A percentile compares a stretch with the other conserved stretches of the same genome.
phyloP scores from a whole-genome alignment of 495 filamentous ascomycete genomes.

The Lentithecium fluviatile region DNA sequence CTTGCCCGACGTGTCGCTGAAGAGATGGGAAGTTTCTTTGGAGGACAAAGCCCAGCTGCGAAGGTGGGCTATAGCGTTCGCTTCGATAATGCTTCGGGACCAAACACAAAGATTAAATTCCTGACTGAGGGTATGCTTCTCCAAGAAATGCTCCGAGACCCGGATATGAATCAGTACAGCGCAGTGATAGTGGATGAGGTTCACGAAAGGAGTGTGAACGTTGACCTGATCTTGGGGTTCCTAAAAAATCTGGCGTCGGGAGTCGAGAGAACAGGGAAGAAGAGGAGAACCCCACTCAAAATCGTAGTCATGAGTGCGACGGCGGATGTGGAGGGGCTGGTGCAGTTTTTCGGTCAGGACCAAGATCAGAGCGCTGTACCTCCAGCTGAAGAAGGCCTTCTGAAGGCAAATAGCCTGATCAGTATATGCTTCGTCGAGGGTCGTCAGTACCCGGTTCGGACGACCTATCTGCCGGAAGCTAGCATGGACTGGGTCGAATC shows the following conservation, averaged over 20 bases:
- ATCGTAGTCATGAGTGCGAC: constrained; percentile 97
- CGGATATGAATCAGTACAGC: constrained; percentile 77
- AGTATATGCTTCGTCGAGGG: constrained; percentile 74
- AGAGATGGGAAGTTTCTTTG: constrained; percentile 84
- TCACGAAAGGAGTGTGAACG: constrained; percentile 95
- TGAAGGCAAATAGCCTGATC: constrained; percentile 39
- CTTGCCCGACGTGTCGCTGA: constrained; percentile 84
- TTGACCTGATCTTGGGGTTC: constrained; percentile 87
- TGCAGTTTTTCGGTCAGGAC: constrained; percentile 64
- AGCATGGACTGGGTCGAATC: constrained; percentile 82
- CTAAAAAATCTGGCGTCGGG: constrained; percentile 69
- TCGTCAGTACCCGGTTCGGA: constrained; percentile 81
- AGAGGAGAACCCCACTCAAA: constrained; percentile 66
- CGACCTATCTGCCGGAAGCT: constrained; percentile 71
- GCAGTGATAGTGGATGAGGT: constrained; percentile 94
- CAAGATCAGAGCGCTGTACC: not conserved
- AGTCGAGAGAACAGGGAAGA: constrained; percentile 46
- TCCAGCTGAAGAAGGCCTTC: not conserved
- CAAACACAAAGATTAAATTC: constrained; percentile 80
- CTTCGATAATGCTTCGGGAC: constrained; percentile 80
- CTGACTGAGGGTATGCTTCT: constrained; percentile 96
- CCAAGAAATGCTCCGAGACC: constrained; percentile 89
- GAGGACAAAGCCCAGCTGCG: constrained; percentile 61
- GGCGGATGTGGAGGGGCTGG: constrained; percentile 75
- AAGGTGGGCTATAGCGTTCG: constrained; percentile 91